These are phyloP conservation scores for Aspergillus caelatus DNA, from an alignment of 2,329 filamentous ascomycete species.

Conservation along the genomic window DNA sequence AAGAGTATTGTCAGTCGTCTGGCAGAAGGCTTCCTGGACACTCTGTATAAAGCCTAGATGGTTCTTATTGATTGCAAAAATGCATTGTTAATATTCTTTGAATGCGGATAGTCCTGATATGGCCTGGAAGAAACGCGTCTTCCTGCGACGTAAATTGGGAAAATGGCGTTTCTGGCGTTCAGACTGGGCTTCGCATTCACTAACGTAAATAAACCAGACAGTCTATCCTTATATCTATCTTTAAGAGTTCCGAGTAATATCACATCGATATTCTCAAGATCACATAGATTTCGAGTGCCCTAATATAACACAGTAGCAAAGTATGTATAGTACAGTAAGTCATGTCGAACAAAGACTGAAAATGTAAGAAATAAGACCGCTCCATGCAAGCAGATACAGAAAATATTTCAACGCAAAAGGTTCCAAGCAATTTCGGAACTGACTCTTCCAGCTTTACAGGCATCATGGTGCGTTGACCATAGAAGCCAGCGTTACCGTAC, in stretches of 20 bases:
- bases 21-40: constrained; percentile 87
- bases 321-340: constrained; percentile 17
- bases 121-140: not conserved
- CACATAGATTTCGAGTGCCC: constrained; percentile 4
- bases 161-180: constrained; percentile 16
- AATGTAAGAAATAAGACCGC: constrained; percentile 16
- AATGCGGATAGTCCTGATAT: constrained; percentile 4
- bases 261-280: not conserved
- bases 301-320: constrained; percentile 14
- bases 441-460: not conserved
- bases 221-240: not conserved
- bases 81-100: constrained; percentile 18
- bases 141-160: not conserved
- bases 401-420: not conserved
- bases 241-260: not conserved
- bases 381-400: constrained; percentile 21
- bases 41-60: constrained; percentile 79
- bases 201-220: not conserved
- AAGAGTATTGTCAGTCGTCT: constrained; percentile 92
- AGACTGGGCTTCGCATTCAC: constrained; percentile 1
- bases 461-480: not conserved
- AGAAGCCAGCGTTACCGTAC: not conserved
- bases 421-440: not conserved
- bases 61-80: constrained; percentile 1
- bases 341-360: not conserved